These are phyloP conservation scores for Colletotrichum salicis DNA, from an alignment of 2,329 filamentous ascomycete genomes.

Conservation along the genomic window DNA sequence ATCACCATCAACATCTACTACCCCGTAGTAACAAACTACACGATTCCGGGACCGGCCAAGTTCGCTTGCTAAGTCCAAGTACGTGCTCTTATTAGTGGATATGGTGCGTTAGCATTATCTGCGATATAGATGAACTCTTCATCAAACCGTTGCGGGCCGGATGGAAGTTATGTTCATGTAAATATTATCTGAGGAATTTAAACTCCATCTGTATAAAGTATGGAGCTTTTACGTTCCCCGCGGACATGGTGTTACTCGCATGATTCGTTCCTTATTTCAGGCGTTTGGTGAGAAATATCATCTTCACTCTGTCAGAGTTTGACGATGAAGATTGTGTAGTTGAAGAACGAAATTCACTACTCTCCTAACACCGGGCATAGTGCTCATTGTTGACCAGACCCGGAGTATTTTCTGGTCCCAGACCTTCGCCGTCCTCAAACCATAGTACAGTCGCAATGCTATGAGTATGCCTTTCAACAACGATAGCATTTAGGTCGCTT, in stretches of 20 bases:
- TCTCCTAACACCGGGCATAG: background rate
- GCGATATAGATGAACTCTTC: background rate
- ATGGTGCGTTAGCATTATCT: background rate
- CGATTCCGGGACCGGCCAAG: constrained; percentile 40
- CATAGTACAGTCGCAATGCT: background rate
- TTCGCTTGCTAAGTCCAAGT: constrained; percentile 37
- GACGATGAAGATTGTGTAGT: too few species aligned
- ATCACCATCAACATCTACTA: constrained; percentile 51
- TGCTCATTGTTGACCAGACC: background rate
- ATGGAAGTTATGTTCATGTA: too few species aligned
- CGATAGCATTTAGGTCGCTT: background rate
- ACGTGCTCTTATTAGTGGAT: background rate
- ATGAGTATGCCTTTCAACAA: background rate
- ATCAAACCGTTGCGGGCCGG: too few species aligned
- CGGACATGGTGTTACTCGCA: too few species aligned
- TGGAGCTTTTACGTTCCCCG: too few species aligned
- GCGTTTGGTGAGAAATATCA: too few species aligned
- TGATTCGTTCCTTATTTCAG: too few species aligned
- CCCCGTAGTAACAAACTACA: constrained; percentile 40
- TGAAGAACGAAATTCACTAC: too few species aligned
- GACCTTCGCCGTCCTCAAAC: background rate
- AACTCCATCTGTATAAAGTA: too few species aligned
- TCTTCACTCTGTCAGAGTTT: too few species aligned
- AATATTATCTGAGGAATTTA: too few species aligned
- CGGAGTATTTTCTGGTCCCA: background rate